Evolutionary conservation across 1,284 basidiomycete genomes (phyloP).

Genomic region (Microbotryomycetes sp.): DNA sequence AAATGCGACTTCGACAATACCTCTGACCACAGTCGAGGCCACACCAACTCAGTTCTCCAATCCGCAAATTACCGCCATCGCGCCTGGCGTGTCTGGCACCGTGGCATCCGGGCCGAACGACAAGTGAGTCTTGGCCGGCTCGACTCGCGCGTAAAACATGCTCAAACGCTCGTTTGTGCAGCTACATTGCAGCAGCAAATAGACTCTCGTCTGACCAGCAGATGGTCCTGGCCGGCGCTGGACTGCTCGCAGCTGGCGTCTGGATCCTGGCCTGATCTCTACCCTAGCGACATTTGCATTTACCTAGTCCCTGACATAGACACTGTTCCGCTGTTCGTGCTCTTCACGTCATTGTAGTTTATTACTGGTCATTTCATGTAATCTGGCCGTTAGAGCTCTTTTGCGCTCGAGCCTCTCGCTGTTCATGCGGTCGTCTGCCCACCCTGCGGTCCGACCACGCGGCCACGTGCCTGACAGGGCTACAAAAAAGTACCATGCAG

Average conservation of each 20-base stretch:
- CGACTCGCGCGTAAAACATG: neutral
- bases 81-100: constrained; percentile 4
- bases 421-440: too few species aligned
- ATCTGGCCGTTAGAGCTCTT: too few species aligned
- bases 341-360: too few species aligned
- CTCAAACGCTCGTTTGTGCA: constrained; percentile 3
- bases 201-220: neutral
- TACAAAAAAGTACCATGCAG: too few species aligned
- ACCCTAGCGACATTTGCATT: too few species aligned
- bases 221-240: neutral
- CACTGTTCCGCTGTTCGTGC: neutral
- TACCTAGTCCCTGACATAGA: too few species aligned
- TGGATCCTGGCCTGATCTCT: neutral
- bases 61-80: constrained; percentile 12
- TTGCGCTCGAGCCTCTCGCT: too few species aligned
- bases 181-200: constrained; percentile 15
- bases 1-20: neutral
- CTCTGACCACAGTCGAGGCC: neutral
- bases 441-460: too few species aligned
- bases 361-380: too few species aligned
- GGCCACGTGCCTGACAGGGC: too few species aligned
- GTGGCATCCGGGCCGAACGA: constrained; percentile 19
- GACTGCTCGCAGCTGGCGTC: neutral
- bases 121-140: neutral
- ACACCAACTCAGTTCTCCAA: neutral